Evolutionary conservation across 1,139 yeast genomes (phyloP).

Genomic region (Zygoascus meyerae): DNA sequence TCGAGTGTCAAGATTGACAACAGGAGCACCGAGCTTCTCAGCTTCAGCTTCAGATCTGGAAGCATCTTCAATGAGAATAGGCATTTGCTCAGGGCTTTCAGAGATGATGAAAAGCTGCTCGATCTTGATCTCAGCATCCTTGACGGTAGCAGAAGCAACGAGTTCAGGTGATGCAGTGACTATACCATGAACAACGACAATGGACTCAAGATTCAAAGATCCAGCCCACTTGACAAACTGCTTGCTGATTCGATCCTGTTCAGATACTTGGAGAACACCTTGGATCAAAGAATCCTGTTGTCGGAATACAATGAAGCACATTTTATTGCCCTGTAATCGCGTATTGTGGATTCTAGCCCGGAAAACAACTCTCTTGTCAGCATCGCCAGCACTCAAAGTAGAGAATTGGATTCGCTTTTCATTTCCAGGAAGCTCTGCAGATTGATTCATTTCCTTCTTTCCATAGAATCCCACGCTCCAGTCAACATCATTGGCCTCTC

Average conservation of each 20-base stretch:
- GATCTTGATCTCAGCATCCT: constrained; percentile 80
- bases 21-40: constrained; percentile 83
- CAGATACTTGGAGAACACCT: constrained; percentile 69
- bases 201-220: constrained; percentile 76
- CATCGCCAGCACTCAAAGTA: constrained; percentile 52
- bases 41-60: constrained; percentile 93
- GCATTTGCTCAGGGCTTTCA: constrained; percentile 88
- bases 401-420: constrained; percentile 52
- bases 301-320: constrained; percentile 85
- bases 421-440: constrained; percentile 53
- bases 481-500: constrained; percentile 73
- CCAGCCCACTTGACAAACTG: constrained; percentile 98
- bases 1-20: constrained; percentile 93
- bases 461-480: constrained; percentile 89
- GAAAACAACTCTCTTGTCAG: constrained; percentile 73
- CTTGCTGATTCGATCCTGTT: constrained; percentile 67
- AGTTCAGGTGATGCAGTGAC: constrained; percentile 81
- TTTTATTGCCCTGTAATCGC: constrained; percentile 93
- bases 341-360: constrained; percentile 93
- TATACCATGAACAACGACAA: constrained; percentile 82
- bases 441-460: constrained; percentile 79
- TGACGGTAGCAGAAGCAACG: constrained; percentile 85
- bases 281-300: constrained; percentile 82
- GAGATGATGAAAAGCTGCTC: constrained; percentile 68
- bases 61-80: constrained; percentile 94